Evolutionary conservation across 1,139 yeast species (phyloP), one percentile per base, ranked within the genome.

Genomic region (Pichia sp.): DNA sequence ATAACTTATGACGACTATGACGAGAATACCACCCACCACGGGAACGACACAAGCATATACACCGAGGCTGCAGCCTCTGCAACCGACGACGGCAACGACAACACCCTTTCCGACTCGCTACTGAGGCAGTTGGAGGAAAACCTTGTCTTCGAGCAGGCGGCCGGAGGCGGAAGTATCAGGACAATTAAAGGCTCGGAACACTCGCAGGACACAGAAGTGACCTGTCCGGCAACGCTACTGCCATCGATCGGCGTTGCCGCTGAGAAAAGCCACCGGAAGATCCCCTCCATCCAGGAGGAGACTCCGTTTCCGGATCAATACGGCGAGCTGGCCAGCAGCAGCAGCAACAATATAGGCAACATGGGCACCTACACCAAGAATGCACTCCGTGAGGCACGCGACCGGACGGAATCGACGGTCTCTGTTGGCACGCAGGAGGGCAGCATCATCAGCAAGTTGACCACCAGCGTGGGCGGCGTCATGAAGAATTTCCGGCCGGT

Each of bases 401-500:
- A 10, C 4, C 45, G 59, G 6, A 46, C 61, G 1, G 55, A 63
- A 1, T 49, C 51, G 16, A 41, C 31, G 12, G 43, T 30, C 8
- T 49, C 51, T 16, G 60, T 63, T 9, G 55, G 53, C 31, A 56
- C 64, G 1, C 41, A 38, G 41, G 68, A 66, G 45, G 69, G 65
- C 17, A 62, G 61, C 40, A 54, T 68, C 7, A 43, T 67, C 20
- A 58, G 58, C 38, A 68, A 61, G 41, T 60, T 68, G 30, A 63
- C 70, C 4, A 59, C 54, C 5, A 63, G 71, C 53, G 58, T 68
- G 58, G 68, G 67, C 4, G 70, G 68, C 1, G 71, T 66, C 2
- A 65, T 69, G 65, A 69, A 67, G 54, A 67, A 52, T 41, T 63
- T 69, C 20, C 57, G 69, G 12, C 69, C 71, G 3, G 49, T 64